Base-by-base conservation (phyloP, 345 rosid genomes). In the Euclidium syriacum region DNA sequence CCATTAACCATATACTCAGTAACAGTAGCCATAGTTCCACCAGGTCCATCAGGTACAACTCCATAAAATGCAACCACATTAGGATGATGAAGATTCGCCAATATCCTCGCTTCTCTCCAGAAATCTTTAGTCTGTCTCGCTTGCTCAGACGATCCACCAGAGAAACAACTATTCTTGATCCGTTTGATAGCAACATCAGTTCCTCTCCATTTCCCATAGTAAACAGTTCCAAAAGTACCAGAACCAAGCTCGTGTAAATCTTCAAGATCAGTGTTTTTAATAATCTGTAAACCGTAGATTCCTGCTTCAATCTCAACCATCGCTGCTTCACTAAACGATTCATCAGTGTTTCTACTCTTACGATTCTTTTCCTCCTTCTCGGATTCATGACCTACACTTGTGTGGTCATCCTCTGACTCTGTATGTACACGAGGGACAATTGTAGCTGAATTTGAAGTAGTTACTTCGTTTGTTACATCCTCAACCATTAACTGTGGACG, bases 31-130 rank as follows among this genome's bases (percentile, higher is more conserved):
- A 86, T 80, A 43, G 95, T 86, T 72, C 81, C 89, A 7, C 86
- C 96, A 7, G 96, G 91, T 24, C 95, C 95, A 80, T 91, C 83
- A 9, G 87, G 95, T 47, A 86, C 96, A 14, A 91, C 87, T 48
- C 98, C 98, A 49, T 91, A 91, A 65, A 88, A 86, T 23, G 98
- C 90, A n/a, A 88, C 78, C 51, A 91, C 96, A 49, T 91, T 91
- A 18, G 98, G 97, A 78, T 91, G 98, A 74, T 91, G 98, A 68
- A 91, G 92, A 53, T 80, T 82, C 29, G 98, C 86, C 39, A 91
- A 73, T 70, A 91, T 91, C 39, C 71, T 64, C 51, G 98, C 96
- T 74, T 91, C 98, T 74, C 95, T 88, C 96, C 96, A 86, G 65
- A 87, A 87, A 68, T 85, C 95, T 73, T 78, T 87, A 1, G 77